Conservation (phyloP, 108 stramenopile species). For the Chaetoceros muelleri region DNA sequence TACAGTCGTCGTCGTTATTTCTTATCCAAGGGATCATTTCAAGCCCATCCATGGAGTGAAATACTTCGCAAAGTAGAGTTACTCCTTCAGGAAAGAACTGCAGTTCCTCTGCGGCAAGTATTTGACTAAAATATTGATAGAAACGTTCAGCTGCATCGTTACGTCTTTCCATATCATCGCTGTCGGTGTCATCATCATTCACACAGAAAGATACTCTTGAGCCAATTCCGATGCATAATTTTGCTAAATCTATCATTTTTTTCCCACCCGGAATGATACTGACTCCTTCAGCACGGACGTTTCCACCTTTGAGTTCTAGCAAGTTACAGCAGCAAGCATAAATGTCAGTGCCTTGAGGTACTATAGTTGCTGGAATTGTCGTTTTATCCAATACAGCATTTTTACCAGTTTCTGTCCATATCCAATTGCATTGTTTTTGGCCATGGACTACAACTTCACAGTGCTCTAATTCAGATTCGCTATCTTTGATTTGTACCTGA, state of each 20-base stretch:
- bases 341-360: slow-evolving; percentile 5
- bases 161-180: too few relatives aligned
- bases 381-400: background rate
- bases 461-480: too few relatives aligned
- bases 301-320: slow-evolving; percentile 51
- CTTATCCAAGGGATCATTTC: slow-evolving; percentile 31
- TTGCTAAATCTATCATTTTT: background rate
- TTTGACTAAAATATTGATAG: background rate
- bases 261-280: slow-evolving; percentile 48
- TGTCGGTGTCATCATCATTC: too few relatives aligned
- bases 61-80: slow-evolving; percentile 32
- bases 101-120: slow-evolving; percentile 36
- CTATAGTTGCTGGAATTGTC: background rate
- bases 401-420: background rate
- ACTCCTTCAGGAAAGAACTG: slow-evolving; percentile 46
- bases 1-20: too few relatives aligned
- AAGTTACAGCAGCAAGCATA: slow-evolving; percentile 46
- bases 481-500: too few relatives aligned
- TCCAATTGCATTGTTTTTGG: background rate
- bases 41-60: slow-evolving; percentile 43
- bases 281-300: slow-evolving; percentile 41
- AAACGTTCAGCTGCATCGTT: background rate
- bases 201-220: too few relatives aligned
- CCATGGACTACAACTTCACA: slow-evolving; percentile 11
- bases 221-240: background rate